Conservation (phyloP, 2,329 filamentous ascomycete genomes). For the Sclerotinia sclerotiorum region DNA sequence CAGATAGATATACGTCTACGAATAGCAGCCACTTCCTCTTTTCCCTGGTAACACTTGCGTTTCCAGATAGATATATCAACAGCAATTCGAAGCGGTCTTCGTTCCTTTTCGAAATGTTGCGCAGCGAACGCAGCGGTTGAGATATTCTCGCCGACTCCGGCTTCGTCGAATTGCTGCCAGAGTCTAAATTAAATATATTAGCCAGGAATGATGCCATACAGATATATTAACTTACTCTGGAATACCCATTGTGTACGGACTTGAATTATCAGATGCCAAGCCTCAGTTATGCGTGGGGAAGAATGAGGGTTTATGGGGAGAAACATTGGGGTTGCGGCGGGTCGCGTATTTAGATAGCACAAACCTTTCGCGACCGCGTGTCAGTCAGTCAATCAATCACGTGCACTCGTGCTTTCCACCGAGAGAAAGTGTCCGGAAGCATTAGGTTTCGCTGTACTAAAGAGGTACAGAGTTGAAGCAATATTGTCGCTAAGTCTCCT, state of each 20-base stretch:
- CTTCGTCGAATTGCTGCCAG: constrained; percentile 20
- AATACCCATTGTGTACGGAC: constrained; percentile 1
- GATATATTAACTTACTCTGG: not conserved
- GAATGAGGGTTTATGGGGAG: not conserved
- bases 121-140: constrained; percentile 55
- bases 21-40: constrained; percentile 68
- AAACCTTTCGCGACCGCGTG: not conserved
- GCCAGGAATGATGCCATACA: not conserved
- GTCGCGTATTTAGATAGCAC: not conserved
- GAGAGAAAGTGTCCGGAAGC: not conserved
- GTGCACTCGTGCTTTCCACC: not conserved
- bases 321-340: not conserved
- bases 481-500: too few relatives aligned
- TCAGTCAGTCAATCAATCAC: not conserved
- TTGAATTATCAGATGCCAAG: not conserved
- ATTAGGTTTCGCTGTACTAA: too few relatives aligned
- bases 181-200: not conserved
- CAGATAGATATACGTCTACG: constrained; percentile 4
- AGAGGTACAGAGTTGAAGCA: not conserved
- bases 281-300: not conserved
- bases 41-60: constrained; percentile 79
- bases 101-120: constrained; percentile 66
- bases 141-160: constrained; percentile 17
- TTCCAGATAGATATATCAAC: constrained; percentile 96
- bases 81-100: constrained; percentile 75